Evolutionary conservation across 805 yeast genomes (phyloP), one percentile per base, ranked within the genome.

Genomic region (Myxozyma monticola): DNA sequence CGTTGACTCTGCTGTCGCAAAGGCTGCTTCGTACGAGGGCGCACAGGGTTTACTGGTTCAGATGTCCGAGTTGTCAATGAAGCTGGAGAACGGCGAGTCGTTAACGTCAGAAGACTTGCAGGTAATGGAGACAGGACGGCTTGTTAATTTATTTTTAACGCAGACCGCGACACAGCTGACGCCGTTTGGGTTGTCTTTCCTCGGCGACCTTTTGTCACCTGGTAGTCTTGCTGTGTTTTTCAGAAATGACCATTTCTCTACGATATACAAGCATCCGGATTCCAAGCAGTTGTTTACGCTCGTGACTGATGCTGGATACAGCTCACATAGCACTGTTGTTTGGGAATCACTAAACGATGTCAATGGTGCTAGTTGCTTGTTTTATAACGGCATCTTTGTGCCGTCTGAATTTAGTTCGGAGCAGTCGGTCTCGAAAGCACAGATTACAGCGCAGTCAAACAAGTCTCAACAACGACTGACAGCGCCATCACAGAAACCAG

Each of bases 171-270:
- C 95, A 0, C 96, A 91, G 63, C 69, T 90, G 61, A 88, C 98
- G 0, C 71, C 70, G 0, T 68, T 72, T 41, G 99, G 99, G 0
- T 65, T 86, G 12, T 49, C 64, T 0, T 69, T 70, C 45, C 65
- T 86, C 54, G 70, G 71, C 51, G 65, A 68, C 4, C 61, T 73
- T 2, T 64, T 87, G 24, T 63, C 67, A 1, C 74, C 76, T 14
- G 81, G 81, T 36, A 76, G 82, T 5, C 74, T 83, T 48, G 78
- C 83, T 1, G 80, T 91, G 0, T 77, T 91, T 54, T 93, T 90
- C 71, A 76, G 97, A 62, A 91, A 93, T 67, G 90, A 93, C 66
- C 96, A 89, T 66, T 91, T 87, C 68, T 78, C 78, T 56, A 88
- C 96, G 0, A 64, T 90, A 9, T 77, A 73, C 59, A 65, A 65